phyloP scores from a whole-genome alignment of 2,329 filamentous ascomycete species.

The Sclerotinia glacialis region DNA sequence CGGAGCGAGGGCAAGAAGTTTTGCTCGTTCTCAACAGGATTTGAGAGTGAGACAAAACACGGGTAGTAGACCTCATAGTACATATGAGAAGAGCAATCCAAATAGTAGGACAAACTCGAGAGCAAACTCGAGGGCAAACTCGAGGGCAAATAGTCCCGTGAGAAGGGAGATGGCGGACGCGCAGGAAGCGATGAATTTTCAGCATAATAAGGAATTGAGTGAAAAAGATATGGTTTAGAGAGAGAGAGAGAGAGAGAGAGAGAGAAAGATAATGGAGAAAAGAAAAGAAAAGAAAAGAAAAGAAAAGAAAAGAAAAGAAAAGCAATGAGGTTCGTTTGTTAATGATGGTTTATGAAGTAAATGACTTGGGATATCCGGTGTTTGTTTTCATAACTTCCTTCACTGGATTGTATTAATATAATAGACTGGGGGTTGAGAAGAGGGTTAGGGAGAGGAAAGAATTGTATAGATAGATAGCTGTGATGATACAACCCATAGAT shows the following conservation, averaged over 20 bases:
- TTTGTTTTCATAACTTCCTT: background rate
- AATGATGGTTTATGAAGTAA: background rate
- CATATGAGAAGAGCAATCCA: background rate
- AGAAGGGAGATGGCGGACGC: background rate
- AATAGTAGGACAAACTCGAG: slow-evolving; percentile 16
- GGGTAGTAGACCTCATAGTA: slow-evolving; percentile 26
- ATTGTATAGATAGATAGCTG: background rate
- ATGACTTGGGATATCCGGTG: background rate
- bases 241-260: no score
- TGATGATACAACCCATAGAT: background rate
- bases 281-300: background rate
- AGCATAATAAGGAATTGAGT: background rate
- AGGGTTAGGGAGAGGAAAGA: background rate
- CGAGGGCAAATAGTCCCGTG: slow-evolving; percentile 18
- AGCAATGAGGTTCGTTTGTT: background rate
- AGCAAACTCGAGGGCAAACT: slow-evolving; percentile 13
- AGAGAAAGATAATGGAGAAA: background rate
- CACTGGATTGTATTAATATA: slow-evolving; percentile 5
- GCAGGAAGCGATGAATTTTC: background rate
- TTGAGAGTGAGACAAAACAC: slow-evolving; percentile 29
- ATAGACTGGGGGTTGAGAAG: background rate
- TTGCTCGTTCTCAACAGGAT: slow-evolving; percentile 30
- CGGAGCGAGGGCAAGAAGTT: slow-evolving; percentile 29
- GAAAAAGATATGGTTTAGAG: slow-evolving; percentile 6
- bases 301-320: background rate